These are phyloP conservation scores for Candida sonorensis DNA, from an alignment of 805 yeast species.

Conservation along the genomic window DNA sequence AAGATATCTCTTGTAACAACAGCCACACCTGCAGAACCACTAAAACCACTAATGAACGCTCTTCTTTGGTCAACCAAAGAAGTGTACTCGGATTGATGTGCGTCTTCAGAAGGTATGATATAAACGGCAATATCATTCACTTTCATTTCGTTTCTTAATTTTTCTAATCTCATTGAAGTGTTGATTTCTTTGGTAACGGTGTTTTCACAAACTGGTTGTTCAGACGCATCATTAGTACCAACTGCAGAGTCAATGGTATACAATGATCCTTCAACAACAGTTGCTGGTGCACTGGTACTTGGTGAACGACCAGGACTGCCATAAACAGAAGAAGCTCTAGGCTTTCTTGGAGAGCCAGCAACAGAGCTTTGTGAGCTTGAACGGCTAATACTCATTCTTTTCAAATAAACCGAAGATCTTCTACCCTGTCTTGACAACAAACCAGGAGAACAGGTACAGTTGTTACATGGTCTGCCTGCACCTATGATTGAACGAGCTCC, in stretches of 20 bases:
- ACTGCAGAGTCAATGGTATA: slow-evolving; percentile 22
- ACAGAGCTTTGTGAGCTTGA: slow-evolving; percentile 9
- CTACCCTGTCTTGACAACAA: slow-evolving; percentile 60
- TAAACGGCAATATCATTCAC: slow-evolving; percentile 58
- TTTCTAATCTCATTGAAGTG: slow-evolving; percentile 52
- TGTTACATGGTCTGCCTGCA: slow-evolving; percentile 47
- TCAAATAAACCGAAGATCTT: slow-evolving; percentile 42
- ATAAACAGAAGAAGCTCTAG: not conserved
- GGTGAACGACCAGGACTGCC: not conserved
- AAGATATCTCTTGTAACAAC: slow-evolving; percentile 47
- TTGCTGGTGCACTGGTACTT: slow-evolving; percentile 1
- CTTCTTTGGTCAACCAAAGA: slow-evolving; percentile 48
- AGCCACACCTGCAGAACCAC: slow-evolving; percentile 58
- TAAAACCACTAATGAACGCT: slow-evolving; percentile 51
- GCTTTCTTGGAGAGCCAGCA: slow-evolving; percentile 26
- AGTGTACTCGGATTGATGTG: slow-evolving; percentile 59
- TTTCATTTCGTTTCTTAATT: slow-evolving; percentile 60
- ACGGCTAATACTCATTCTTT: slow-evolving; percentile 23
- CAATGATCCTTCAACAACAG: slow-evolving; percentile 4
- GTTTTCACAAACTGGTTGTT: slow-evolving; percentile 2
- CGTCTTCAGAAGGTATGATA: slow-evolving; percentile 53
- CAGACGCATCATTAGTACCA: slow-evolving; percentile 12
- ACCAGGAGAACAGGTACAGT: slow-evolving; percentile 85
- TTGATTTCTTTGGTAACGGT: slow-evolving; percentile 37
- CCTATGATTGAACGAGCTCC: slow-evolving; percentile 7